phyloP scores from a whole-genome alignment of 2,329 filamentous ascomycete genomes.

The Claviceps sp. region DNA sequence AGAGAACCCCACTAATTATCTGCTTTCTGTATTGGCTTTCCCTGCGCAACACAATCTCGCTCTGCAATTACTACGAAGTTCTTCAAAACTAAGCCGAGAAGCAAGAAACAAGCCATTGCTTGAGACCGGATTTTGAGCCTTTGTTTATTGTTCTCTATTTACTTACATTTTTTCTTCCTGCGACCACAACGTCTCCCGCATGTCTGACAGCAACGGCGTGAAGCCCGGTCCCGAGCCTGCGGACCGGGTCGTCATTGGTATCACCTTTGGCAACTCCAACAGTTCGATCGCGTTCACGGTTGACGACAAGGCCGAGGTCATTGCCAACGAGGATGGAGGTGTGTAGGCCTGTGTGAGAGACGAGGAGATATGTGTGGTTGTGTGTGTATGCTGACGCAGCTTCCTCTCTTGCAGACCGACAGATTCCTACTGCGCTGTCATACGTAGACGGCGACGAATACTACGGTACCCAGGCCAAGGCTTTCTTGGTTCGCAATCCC shows the following conservation, averaged over 20 bases:
- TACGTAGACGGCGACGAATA: slow-evolving; percentile 96
- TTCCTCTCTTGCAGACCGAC: slow-evolving; percentile 53
- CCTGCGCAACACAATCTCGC: not conserved
- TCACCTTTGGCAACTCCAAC: slow-evolving; percentile 97
- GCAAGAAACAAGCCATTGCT: not conserved
- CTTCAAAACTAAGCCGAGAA: not conserved
- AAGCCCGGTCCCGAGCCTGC: slow-evolving; percentile 36
- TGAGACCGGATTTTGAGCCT: not conserved
- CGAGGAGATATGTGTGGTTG: not conserved
- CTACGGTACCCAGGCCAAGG: slow-evolving; percentile 89
- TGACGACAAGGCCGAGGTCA: slow-evolving; percentile 92
- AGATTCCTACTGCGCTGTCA: slow-evolving; percentile 88
- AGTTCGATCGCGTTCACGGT: slow-evolving; percentile 89
- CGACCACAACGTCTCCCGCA: slow-evolving; percentile 12
- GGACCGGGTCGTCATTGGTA: slow-evolving; percentile 69
- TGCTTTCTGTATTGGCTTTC: not conserved
- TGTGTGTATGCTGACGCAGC: not conserved
- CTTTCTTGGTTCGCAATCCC: slow-evolving; percentile 81
- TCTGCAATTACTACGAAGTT: not conserved
- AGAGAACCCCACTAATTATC: slow-evolving; percentile 6
- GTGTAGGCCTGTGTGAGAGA: slow-evolving; percentile 18
- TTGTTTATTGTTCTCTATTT: not conserved
- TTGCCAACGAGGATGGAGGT: slow-evolving; percentile 98
- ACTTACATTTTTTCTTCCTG: not conserved
- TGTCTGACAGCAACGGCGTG: slow-evolving; percentile 33